A percentile compares a stretch with the other conserved stretches of the same genome.
Evolutionary conservation across 1,284 basidiomycete species (phyloP).

Genomic region (Chalciporus sp.): DNA sequence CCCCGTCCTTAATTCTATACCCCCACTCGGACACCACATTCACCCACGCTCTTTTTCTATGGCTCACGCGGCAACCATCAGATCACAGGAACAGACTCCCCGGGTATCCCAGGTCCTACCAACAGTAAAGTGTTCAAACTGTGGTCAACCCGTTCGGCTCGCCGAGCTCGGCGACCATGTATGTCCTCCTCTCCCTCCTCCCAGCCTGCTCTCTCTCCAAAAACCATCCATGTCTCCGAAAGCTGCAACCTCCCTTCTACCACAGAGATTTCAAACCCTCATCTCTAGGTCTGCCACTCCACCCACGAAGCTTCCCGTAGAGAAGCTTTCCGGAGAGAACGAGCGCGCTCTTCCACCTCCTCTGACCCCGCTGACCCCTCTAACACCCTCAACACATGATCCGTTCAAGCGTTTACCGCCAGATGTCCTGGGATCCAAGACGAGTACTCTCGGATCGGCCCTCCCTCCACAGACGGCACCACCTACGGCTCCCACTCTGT

Average conservation of each 20-base stretch:
- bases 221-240: slow-evolving; percentile 38
- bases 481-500: slow-evolving; percentile 4
- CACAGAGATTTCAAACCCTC: slow-evolving; percentile 40
- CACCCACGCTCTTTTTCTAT: slow-evolving; percentile 34
- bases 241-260: slow-evolving; percentile 38
- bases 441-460: background rate
- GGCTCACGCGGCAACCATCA: slow-evolving; percentile 44
- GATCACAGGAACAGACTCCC: slow-evolving; percentile 29
- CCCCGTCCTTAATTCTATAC: slow-evolving; percentile 27
- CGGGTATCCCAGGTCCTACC: slow-evolving; percentile 80
- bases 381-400: slow-evolving; percentile 19
- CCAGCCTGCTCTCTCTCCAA: slow-evolving; percentile 33
- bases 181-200: slow-evolving; percentile 55
- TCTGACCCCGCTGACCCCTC: background rate
- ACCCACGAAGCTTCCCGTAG: slow-evolving; percentile 7
- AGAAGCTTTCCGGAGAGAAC: slow-evolving; percentile 7
- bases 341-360: slow-evolving; percentile 11
- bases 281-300: slow-evolving; percentile 24
- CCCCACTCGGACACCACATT: slow-evolving; percentile 6
- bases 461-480: slow-evolving; percentile 3
- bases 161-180: slow-evolving; percentile 73
- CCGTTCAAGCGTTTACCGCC: slow-evolving; percentile 29
- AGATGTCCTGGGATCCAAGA: slow-evolving; percentile 5
- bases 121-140: slow-evolving; percentile 81
- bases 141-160: slow-evolving; percentile 67